Percentiles rank a stretch among this genome's conserved stretches.
These are phyloP conservation scores for Parastagonospora avenae DNA, from an alignment of 2,329 filamentous ascomycete species.

Conservation along the genomic window DNA sequence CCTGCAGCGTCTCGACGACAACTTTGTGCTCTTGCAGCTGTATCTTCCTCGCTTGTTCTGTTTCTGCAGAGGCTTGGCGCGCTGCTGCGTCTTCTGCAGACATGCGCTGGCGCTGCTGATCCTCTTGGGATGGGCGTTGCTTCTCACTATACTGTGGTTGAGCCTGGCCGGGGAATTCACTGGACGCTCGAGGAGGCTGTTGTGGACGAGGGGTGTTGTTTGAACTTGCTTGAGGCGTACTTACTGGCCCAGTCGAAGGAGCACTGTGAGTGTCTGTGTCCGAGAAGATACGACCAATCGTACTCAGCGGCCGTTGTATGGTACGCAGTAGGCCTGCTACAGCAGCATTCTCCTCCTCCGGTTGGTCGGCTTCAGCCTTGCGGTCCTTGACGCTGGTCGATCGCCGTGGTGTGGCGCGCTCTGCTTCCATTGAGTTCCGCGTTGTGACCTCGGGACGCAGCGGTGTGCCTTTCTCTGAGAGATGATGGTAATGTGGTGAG, in stretches of 20 bases:
- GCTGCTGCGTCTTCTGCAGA: slow-evolving; percentile 87
- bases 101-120: slow-evolving; percentile 45
- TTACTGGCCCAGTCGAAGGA: slow-evolving; percentile 53
- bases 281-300: slow-evolving; percentile 93
- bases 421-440: slow-evolving; percentile 64
- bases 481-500: slow-evolving; percentile 52
- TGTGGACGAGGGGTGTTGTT: slow-evolving; percentile 53
- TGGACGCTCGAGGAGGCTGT: slow-evolving; percentile 51
- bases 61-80: slow-evolving; percentile 86
- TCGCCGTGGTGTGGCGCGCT: slow-evolving; percentile 62
- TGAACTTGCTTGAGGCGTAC: not conserved
- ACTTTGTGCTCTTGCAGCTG: slow-evolving; percentile 84
- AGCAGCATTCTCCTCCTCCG: slow-evolving; percentile 74
- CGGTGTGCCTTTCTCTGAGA: slow-evolving; percentile 56
- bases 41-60: slow-evolving; percentile 82
- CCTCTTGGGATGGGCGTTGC: slow-evolving; percentile 30
- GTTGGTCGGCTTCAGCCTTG: slow-evolving; percentile 37
- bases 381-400: slow-evolving; percentile 57
- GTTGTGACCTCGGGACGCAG: slow-evolving; percentile 64
- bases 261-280: slow-evolving; percentile 58
- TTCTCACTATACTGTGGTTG: slow-evolving; percentile 14
- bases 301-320: slow-evolving; percentile 87
- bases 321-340: slow-evolving; percentile 85
- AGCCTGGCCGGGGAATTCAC: slow-evolving; percentile 25
- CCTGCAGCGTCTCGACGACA: slow-evolving; percentile 89